Conservation (phyloP, 1,139 yeast species). For the Scheffersomyces parashehatae region DNA sequence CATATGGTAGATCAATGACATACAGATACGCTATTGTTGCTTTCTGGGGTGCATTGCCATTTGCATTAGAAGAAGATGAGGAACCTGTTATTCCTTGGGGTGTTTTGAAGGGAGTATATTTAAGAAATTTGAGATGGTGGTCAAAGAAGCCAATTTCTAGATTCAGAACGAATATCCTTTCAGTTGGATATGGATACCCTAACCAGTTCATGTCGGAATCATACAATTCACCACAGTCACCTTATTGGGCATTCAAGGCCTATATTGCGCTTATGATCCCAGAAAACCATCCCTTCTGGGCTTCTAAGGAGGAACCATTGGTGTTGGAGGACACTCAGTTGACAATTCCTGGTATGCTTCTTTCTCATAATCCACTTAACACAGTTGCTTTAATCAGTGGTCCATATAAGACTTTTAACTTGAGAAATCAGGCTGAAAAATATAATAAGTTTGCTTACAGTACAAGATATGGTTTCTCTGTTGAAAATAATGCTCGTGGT, state of each 20-base stretch:
- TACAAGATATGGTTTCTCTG: slow-evolving; percentile 25
- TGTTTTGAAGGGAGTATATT: slow-evolving; percentile 20
- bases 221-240: slow-evolving; percentile 29
- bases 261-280: slow-evolving; percentile 16
- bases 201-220: slow-evolving; percentile 23
- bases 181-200: slow-evolving; percentile 28
- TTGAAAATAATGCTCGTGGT: slow-evolving; percentile 14
- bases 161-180: slow-evolving; percentile 16
- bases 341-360: slow-evolving; percentile 15
- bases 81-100: slow-evolving; percentile 16
- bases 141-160: slow-evolving; percentile 20
- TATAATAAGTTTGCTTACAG: slow-evolving; percentile 31
- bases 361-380: slow-evolving; percentile 18
- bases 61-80: slow-evolving; percentile 13
- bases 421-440: slow-evolving; percentile 22
- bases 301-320: slow-evolving; percentile 8
- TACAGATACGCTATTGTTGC: slow-evolving; percentile 25
- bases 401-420: slow-evolving; percentile 17
- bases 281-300: slow-evolving; percentile 20
- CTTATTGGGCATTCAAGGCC: slow-evolving; percentile 28
- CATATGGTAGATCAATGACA: slow-evolving; percentile 62
- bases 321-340: slow-evolving; percentile 3
- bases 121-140: slow-evolving; percentile 28
- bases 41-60: slow-evolving; percentile 27
- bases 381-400: slow-evolving; percentile 25